phyloP scores from a whole-genome alignment of 176 grass and related monocot species.

The Otatea glauca region DNA sequence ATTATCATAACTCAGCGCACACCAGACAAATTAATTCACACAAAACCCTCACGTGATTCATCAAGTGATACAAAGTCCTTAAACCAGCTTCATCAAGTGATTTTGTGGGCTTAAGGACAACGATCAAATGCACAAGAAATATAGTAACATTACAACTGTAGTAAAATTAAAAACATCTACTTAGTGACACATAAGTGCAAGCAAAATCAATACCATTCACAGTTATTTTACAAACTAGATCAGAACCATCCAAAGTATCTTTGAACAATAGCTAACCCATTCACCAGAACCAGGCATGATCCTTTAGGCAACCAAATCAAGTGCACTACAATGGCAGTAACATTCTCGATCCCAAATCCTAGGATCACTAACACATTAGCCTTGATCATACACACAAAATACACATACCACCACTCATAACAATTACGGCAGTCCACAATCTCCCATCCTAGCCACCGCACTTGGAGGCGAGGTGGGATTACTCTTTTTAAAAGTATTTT shows the following conservation, averaged over 20 bases:
- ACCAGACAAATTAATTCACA: not conserved
- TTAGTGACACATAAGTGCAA: slow-evolving; percentile 15
- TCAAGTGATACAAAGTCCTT: too few species aligned
- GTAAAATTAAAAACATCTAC: slow-evolving; percentile 22
- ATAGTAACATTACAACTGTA: slow-evolving; percentile 7
- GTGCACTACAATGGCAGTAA: not conserved
- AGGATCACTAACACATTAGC: too few species aligned
- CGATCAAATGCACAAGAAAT: slow-evolving; percentile 30
- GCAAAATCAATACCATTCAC: slow-evolving; percentile 1
- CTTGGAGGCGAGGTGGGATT: too few species aligned
- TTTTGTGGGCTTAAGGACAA: too few species aligned
- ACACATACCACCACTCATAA: too few species aligned
- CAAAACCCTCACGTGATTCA: not conserved
- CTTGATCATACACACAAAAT: too few species aligned
- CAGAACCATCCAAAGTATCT: not conserved
- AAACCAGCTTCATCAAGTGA: too few species aligned
- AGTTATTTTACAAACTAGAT: slow-evolving; percentile 18
- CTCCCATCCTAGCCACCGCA: too few species aligned
- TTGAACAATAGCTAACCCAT: not conserved
- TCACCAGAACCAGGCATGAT: slow-evolving; percentile 22
- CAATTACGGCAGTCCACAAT: too few species aligned
- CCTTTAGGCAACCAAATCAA: not conserved
- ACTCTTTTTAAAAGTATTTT: too few species aligned
- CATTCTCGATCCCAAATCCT: not conserved
- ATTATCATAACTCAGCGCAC: not conserved